Evolutionary conservation across 192 early-diverging fungal species (phyloP).

Genomic region (Entomortierella beljakovae): DNA sequence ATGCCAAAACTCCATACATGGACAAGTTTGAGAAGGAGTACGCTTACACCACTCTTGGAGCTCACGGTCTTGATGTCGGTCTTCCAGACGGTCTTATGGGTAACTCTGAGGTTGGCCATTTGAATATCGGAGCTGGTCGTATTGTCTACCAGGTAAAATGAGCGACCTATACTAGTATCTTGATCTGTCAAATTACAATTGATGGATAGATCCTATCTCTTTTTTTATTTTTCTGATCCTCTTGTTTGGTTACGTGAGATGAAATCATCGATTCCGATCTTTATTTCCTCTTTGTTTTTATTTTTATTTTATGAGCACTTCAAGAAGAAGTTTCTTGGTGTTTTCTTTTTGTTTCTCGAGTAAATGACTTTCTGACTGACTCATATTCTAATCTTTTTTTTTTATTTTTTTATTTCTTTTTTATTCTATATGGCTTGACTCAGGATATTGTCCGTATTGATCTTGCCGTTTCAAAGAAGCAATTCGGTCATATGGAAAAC

Average conservation of each 20-base stretch:
- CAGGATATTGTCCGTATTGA: constrained; percentile 99
- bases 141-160: constrained; percentile 98
- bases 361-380: not conserved
- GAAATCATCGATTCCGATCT: constrained; percentile 18
- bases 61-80: constrained; percentile 97
- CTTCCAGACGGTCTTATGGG: constrained; percentile 99
- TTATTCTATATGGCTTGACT: not conserved
- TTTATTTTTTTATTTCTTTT: not conserved
- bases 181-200: no score
- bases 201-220: no score
- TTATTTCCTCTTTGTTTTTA: not conserved
- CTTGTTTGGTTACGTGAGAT: constrained; percentile 34
- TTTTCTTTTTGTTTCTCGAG: no score
- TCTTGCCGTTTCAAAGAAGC: constrained; percentile 87
- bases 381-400: constrained; percentile 4
- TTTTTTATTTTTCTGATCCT: not conserved
- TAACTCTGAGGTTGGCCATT: constrained; percentile 99
- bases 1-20: constrained; percentile 96
- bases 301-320: no score
- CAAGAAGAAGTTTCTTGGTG: no score
- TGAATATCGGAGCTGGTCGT: constrained; percentile 99
- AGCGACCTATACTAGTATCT: no score
- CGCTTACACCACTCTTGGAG: constrained; percentile 82
- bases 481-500: constrained; percentile 77
- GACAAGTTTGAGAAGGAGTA: constrained; percentile 78